Percentiles rank a stretch among this genome's conserved stretches.
Evolutionary conservation across 2,329 filamentous ascomycete genomes (phyloP).

Genomic region (Colletotrichum trifolii): DNA sequence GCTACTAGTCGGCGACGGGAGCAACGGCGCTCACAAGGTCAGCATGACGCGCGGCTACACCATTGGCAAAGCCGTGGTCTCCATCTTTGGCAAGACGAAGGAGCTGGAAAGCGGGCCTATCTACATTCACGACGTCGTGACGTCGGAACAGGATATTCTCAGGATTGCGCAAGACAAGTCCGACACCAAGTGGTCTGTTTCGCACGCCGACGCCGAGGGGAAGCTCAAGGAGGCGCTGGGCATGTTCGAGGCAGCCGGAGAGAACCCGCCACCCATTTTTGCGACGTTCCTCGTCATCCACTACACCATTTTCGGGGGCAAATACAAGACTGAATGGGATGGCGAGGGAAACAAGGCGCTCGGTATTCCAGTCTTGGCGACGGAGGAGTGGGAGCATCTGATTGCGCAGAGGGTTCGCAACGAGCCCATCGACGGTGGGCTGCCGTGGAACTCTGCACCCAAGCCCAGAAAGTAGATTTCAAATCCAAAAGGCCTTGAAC

Average conservation of each 20-base stretch:
- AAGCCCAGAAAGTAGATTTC: slow-evolving; percentile 5
- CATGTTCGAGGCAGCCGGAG: slow-evolving; percentile 2
- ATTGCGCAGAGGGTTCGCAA: slow-evolving; percentile 13
- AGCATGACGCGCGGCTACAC: slow-evolving; percentile 57
- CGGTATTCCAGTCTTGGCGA: neutral
- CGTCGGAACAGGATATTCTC: slow-evolving; percentile 62
- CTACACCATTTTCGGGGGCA: slow-evolving; percentile 3
- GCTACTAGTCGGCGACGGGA: slow-evolving; percentile 51
- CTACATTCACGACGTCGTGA: slow-evolving; percentile 60
- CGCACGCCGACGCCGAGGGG: neutral
- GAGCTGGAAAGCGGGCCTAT: slow-evolving; percentile 64
- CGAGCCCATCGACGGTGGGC: slow-evolving; percentile 16
- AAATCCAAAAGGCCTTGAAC: too few relatives aligned
- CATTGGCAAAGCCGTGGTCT: slow-evolving; percentile 58
- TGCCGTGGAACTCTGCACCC: slow-evolving; percentile 17
- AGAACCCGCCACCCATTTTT: neutral
- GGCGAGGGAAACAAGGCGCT: neutral
- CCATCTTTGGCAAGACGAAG: slow-evolving; percentile 55
- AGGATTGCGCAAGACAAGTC: slow-evolving; percentile 39
- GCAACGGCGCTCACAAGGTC: slow-evolving; percentile 58
- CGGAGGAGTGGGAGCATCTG: neutral
- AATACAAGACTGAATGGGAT: slow-evolving; percentile 10
- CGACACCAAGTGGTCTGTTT: neutral
- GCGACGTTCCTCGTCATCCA: slow-evolving; percentile 12
- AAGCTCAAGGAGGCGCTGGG: slow-evolving; percentile 6